Conservation (phyloP, 441 rosid genomes). For the Croton setiger region DNA sequence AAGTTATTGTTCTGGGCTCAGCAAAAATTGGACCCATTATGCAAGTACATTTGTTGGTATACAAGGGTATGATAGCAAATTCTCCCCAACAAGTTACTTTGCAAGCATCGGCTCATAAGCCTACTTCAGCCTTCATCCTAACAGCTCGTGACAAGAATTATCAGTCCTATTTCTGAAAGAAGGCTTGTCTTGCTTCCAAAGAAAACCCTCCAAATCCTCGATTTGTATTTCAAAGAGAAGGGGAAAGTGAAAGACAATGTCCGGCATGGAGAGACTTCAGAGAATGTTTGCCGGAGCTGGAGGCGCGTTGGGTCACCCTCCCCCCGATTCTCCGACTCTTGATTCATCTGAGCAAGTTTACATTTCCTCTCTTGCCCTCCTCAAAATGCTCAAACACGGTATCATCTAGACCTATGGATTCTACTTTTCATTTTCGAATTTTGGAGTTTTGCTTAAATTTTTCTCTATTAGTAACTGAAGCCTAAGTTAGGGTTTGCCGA, state of each 20-base stretch:
- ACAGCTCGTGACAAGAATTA: not conserved
- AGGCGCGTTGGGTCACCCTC: conserved; percentile 77
- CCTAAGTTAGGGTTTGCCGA: conserved; percentile 22
- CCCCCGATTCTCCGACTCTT: conserved; percentile 77
- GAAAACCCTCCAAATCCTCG: not conserved
- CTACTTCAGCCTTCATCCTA: not conserved
- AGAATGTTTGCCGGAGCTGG: conserved; percentile 86
- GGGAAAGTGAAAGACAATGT: conserved; percentile 21
- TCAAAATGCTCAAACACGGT: conserved; percentile 90
- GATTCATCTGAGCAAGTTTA: conserved; percentile 89
- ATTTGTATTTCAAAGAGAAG: not conserved
- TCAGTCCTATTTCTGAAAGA: not conserved
- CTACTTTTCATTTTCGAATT: not conserved
- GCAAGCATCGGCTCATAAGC: not conserved
- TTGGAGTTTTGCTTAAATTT: not conserved
- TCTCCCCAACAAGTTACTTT: not conserved
- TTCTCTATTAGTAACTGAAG: not conserved
- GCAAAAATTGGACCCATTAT: no score
- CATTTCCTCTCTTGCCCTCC: conserved; percentile 84
- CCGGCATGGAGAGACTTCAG: conserved; percentile 76
- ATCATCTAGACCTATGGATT: not conserved
- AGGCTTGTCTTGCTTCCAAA: conserved; percentile 8
- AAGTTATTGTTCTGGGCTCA: no score
- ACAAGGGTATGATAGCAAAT: not conserved
- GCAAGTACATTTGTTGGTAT: not conserved